Evolutionary conservation across 2,329 filamentous ascomycete genomes (phyloP), one percentile per base, ranked within the genome.

Genomic region (Hypoxylon rubiginosum): DNA sequence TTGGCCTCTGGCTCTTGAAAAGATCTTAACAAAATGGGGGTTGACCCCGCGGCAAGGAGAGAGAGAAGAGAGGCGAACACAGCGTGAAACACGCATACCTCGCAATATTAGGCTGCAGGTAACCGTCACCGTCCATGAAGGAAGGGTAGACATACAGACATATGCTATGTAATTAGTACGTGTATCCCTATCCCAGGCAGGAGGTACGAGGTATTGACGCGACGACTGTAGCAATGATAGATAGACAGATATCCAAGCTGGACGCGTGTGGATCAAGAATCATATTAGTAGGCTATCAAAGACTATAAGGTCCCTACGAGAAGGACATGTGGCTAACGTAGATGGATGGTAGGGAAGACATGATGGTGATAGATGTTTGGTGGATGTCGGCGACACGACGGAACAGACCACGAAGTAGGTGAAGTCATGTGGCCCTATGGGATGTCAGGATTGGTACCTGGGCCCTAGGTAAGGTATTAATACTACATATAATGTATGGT

Each of bases 61-160:
- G 45, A 56, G 46, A 32, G 49, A 64, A 66, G 54, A 57, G 28
- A 64, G 24, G 55, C 50, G 51, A 62, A 70, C 65, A 71, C 57
- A 49, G 65, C 70, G 67, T 69, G 58, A 67, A 67, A 70, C 68
- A 69, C 66, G 66, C 67, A 72, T 67, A 72, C 67, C 62, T 71
- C 66, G 62, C 67, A 69, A 57, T 61, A 50, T 62, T 61, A 59
- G 55, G 69, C 63, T 71, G 71, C 66, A 71, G 49, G 68, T 70
- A 67, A n/a, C n/a, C n/a, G n/a, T n/a, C n/a, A 60, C 64, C 67
- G 70, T 69, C 60, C 49, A 69, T 66, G 66, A 59, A 65, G 50
- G 64, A 30, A 24, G 55, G 13, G n/a, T 17, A n/a, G n/a, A n/a
- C n/a, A n/a, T n/a, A n/a, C n/a, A 52, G 53, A 45, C 67, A 62